Base-by-base conservation (phyloP, 306 rosid genomes). In the Datisca glomerata region DNA sequence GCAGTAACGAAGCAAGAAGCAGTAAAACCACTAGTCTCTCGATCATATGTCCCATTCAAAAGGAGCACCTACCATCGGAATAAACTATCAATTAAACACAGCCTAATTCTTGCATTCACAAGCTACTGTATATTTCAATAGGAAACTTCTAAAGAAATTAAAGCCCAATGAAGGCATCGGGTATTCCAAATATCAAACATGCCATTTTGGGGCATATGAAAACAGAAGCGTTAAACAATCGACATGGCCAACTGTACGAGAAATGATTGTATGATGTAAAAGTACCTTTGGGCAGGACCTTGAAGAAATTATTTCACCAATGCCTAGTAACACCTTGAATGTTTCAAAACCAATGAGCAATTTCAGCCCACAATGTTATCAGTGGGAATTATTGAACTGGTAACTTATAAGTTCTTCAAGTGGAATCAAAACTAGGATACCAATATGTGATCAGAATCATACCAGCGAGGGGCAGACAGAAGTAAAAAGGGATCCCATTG, bases 401-500 rank as follows among this genome's bases (percentile, higher is more conserved):
- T 0, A 8, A 18, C 19, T 8, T 3, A 21, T 44, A 27, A n/a
- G n/a, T n/a, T n/a, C n/a, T n/a, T 25, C 33, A 47, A 45, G 37
- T 33, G 18, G 35, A 31, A 49, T 45, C 12, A 15, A 3, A 6
- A 9, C 22, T 22, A 49, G 24, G 12, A 22, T 37, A 42, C 40
- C 11, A 11, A 22, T 47, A 9, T 44, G 24, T n/a, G 36, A 53
- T 56, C 47, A 61, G 51, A 39, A 57, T 43, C 35, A 60, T 76
- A 87, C 96, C 96, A 82, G 59, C 14, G 96, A 87, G 47, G 96
- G 96, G 57, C 96, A 82, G 47, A 79, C 58, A 37, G 94, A 87
- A 33, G 96, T 87, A 57, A 79, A 79, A 60, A 87, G 94, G 38
- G 96, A 87, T 24, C 96, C 96, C 94, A 87, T 87, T 38, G 93